These are phyloP conservation scores for Fagus crenata DNA, from an alignment of 306 rosid species.

Conservation along the genomic window DNA sequence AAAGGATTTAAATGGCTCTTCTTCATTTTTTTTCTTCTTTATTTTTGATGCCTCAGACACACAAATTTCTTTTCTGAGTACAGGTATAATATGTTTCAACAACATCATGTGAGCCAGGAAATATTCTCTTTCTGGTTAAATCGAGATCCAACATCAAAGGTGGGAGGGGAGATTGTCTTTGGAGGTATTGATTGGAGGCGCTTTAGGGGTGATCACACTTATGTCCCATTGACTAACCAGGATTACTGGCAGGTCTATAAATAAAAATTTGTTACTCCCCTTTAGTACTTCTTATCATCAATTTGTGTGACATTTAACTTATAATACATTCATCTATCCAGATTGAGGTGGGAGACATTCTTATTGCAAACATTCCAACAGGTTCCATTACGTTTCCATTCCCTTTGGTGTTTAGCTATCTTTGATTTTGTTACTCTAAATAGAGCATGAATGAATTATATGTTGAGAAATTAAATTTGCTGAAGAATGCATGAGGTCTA, in stretches of 20 bases:
- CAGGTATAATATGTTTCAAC: conserved; percentile 42
- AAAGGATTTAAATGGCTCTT: background rate
- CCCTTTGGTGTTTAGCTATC: conserved; percentile 4
- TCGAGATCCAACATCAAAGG: conserved; percentile 33
- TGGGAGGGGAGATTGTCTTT: conserved; percentile 49
- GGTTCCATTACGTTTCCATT: conserved; percentile 40
- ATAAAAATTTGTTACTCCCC: conserved; percentile 19
- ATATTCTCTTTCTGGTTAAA: conserved; percentile 48
- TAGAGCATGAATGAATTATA: background rate
- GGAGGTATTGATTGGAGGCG: conserved; percentile 69
- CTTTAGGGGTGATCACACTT: conserved; percentile 69
- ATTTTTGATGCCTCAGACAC: conserved; percentile 10
- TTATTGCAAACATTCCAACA: conserved; percentile 58
- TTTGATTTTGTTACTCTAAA: conserved; percentile 8
- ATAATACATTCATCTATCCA: conserved; percentile 32
- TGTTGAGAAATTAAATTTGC: background rate
- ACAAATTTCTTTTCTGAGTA: conserved; percentile 6
- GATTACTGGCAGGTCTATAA: conserved; percentile 74
- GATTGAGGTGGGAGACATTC: conserved; percentile 67
- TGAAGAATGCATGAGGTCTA: background rate
- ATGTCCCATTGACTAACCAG: conserved; percentile 49
- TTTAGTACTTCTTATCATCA: conserved; percentile 18
- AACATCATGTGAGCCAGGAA: conserved; percentile 35
- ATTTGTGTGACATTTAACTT: conserved; percentile 20
- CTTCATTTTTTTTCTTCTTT: background rate